Percentiles rank a stretch among this genome's conserved stretches.
Conservation (phyloP, 371 early-diverging fungal genomes). For the Capillidium heterosporum region DNA sequence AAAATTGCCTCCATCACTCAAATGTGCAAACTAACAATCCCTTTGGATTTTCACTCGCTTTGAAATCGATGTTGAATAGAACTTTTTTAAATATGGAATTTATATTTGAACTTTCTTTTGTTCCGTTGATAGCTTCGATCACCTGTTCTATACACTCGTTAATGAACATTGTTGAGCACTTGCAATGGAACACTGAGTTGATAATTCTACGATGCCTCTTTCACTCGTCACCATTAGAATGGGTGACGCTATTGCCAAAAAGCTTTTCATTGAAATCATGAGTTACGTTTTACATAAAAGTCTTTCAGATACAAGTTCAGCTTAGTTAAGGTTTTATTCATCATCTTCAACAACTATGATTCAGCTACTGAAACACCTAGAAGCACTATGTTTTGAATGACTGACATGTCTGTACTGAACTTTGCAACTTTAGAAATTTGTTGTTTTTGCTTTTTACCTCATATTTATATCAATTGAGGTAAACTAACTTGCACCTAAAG, state of each 20-base stretch:
- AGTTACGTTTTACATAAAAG: too few relatives aligned
- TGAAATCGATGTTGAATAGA: constrained; percentile 6
- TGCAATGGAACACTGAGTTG: constrained; percentile 1
- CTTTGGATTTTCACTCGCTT: constrained; percentile 1
- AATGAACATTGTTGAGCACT: not conserved
- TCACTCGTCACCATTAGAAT: not conserved
- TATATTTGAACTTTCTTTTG: not conserved
- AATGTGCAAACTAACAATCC: constrained; percentile 10
- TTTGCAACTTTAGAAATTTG: too few relatives aligned
- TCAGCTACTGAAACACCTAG: not conserved
- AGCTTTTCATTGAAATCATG: too few relatives aligned
- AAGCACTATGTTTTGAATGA: too few relatives aligned
- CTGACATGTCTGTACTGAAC: too few relatives aligned
- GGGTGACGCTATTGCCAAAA: not conserved
- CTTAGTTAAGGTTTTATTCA: not conserved
- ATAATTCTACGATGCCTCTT: constrained; percentile 1
- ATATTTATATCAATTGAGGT: too few relatives aligned
- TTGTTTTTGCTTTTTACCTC: too few relatives aligned
- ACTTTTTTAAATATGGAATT: not conserved
- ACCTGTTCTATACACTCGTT: not conserved
- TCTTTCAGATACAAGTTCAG: too few relatives aligned
- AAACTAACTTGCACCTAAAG: too few relatives aligned
- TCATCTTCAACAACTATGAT: not conserved
- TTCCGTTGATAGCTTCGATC: not conserved
- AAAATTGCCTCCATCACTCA: constrained; percentile 7